These are phyloP conservation scores for Beauveria asiatica DNA, from an alignment of 2,329 filamentous ascomycete genomes.

Conservation along the genomic window DNA sequence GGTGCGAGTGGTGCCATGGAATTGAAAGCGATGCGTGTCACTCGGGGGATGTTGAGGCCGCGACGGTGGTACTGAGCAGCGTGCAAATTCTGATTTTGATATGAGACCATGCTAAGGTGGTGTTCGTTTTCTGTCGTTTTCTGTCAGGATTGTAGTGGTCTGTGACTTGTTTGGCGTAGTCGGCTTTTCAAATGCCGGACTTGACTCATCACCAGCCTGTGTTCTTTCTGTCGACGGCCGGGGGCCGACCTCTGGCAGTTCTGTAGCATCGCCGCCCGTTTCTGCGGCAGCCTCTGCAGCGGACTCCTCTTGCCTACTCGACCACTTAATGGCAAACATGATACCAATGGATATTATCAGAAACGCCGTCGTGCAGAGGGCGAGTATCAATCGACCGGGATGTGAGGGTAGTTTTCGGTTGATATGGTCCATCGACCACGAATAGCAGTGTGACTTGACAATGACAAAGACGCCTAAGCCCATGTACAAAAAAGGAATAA, in stretches of 20 bases:
- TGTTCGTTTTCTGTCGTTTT: background rate
- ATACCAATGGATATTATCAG: constrained; percentile 9
- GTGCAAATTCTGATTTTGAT: background rate
- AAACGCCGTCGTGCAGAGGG: constrained; percentile 13
- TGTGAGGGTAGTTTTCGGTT: constrained; percentile 13
- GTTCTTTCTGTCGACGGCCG: background rate
- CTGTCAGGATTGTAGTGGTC: background rate
- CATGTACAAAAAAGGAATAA: constrained; percentile 25
- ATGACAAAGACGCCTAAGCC: constrained; percentile 26
- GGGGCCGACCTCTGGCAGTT: background rate
- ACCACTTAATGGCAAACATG: constrained; percentile 10
- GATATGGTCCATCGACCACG: constrained; percentile 25
- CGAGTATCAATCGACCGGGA: constrained; percentile 13
- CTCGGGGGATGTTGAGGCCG: background rate
- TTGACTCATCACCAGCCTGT: background rate
- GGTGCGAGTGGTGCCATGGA: background rate
- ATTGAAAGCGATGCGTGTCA: background rate
- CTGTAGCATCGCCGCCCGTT: background rate
- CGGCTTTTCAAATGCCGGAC: background rate
- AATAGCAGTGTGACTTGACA: constrained; percentile 24
- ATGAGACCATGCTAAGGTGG: background rate
- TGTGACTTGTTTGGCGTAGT: background rate
- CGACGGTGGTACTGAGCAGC: background rate
- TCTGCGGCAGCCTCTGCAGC: background rate
- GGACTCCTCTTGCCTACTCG: constrained; percentile 1